Base-by-base conservation (phyloP, 805 yeast genomes). In the Wickerhamiella alocasiicola region DNA sequence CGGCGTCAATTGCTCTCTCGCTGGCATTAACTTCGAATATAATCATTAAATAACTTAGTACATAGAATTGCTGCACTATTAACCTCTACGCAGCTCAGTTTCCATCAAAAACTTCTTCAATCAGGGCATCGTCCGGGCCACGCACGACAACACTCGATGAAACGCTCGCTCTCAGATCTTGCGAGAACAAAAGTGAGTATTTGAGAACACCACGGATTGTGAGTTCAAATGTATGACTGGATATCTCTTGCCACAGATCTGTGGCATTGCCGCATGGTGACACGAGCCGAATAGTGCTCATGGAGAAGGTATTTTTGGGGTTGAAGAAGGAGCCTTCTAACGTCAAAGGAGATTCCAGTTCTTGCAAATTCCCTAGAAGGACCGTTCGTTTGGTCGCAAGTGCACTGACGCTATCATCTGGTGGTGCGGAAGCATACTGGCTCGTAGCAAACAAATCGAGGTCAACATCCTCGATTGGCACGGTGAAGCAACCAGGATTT, bases 401-500 rank as follows among this genome's bases (percentile, higher is more conserved):
- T 12, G 49, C 48, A 27, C 45, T 47, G 11, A 24, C 31, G 12
- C 46, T 47, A 23, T 7, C 7, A 7, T 7, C 9, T 7, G 26
- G 26, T 23, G 11, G 9, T 23, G 11, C 11, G 7, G 26, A 11
- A n/a, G 31, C 33, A 37, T 51, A 48, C 12, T 47, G 42, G 9
- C 60, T 46, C 24, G 57, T 56, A 2, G 65, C 96, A 64, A 88
- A 88, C 2, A 88, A 66, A 56, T 88, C 96, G 31, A 88, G 59
- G 49, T 82, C 88, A 7, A 78, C 77, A 11, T 74, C 72, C 31
- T 66, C 64, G 2, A 87, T 66, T 2, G 65, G 62, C 4, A 85
- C 73, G 2, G 80, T 67, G 48, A 85, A 66, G 60, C 87, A 71
- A 0, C 96, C 95, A 0, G 95, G 95, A 56, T 88, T 88, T 51